Base-by-base conservation (phyloP, 2,329 filamentous ascomycete species). In the Phaeoacremonium minimum region DNA sequence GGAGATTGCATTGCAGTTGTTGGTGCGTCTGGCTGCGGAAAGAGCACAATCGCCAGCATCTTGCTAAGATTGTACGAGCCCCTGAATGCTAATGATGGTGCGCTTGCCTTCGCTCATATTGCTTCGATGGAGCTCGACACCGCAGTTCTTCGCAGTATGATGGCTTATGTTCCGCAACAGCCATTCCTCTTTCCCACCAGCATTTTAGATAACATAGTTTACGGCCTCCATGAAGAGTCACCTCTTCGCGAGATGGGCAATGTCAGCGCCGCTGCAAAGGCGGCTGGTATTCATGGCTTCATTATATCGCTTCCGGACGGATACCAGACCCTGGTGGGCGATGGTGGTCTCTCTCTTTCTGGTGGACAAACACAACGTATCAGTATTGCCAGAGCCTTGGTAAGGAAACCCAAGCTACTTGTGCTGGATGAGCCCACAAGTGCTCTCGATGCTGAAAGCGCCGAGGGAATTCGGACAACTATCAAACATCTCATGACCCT, bases 361-460 rank as follows among this genome's bases (percentile, higher is more conserved):
- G 88, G 87, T 0, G 91, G 91, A 0, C 90, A 96, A 56, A 77
- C 83, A 1, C 90, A 96, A 55, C 73, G 88, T 1, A 59, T 96
- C 3, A 82, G 81, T 15, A 89, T 96, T 42, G 88, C 90, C 0
- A 71, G 90, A 2, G 88, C 89, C 0, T 66, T 96, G 0, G 73
- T 85, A 0, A 73, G 87, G 0, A 66, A 71, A 12, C 89, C 89
- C 0, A 71, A 74, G 28, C 66, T 96, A 3, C 63, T 96, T 13
- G 73, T 96, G 3, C 64, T 96, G 3, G 91, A 97, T 49, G 90
- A 96, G 61, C 87, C 89, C 1, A 96, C 90, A 0, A 86, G 81
- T 17, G 83, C 85, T 1, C 67, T 97, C 0, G 90, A 96, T 51
- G 69, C 73, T 0, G 75, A 82, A 46, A 83, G 75, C 28, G 81